phyloP scores from a whole-genome alignment of 2,329 filamentous ascomycete genomes.

The Colletotrichum sp. region DNA sequence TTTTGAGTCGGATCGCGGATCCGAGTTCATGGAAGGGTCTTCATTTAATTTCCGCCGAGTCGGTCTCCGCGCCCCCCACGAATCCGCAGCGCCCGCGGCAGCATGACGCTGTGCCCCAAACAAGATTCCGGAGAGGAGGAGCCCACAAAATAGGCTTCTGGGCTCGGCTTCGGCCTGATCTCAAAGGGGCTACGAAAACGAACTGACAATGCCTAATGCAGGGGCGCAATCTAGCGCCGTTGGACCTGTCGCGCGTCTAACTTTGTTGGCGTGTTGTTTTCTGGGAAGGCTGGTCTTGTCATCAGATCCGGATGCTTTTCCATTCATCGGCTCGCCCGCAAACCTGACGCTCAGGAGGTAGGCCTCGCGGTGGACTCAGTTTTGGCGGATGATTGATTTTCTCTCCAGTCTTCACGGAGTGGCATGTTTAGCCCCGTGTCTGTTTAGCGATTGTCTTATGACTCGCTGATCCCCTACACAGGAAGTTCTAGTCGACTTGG shows the following conservation, averaged over 20 bases:
- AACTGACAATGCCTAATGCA: background rate
- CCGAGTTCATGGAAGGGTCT: background rate
- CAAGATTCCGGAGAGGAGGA: background rate
- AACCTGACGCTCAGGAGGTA: background rate
- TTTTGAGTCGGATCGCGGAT: background rate
- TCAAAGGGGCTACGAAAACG: background rate
- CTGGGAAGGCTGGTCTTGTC: background rate
- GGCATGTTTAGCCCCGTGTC: background rate
- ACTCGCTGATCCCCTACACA: background rate
- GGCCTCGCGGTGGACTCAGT: background rate
- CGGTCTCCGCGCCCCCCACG: background rate
- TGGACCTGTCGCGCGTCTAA: background rate
- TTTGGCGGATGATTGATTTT: background rate
- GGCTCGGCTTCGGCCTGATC: background rate
- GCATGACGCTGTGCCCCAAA: background rate
- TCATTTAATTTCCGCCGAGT: background rate
- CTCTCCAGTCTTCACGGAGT: background rate
- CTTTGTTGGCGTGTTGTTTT: background rate
- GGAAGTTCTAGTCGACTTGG: slow-evolving; percentile 2
- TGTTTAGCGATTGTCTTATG: background rate
- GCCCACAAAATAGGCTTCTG: background rate
- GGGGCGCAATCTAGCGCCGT: background rate
- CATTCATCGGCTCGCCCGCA: background rate
- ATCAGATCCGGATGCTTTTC: background rate
- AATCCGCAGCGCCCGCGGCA: background rate